Evolutionary conservation across 176 grass and related monocot genomes (phyloP).

Genomic region (Miscanthus lutarioriparius): DNA sequence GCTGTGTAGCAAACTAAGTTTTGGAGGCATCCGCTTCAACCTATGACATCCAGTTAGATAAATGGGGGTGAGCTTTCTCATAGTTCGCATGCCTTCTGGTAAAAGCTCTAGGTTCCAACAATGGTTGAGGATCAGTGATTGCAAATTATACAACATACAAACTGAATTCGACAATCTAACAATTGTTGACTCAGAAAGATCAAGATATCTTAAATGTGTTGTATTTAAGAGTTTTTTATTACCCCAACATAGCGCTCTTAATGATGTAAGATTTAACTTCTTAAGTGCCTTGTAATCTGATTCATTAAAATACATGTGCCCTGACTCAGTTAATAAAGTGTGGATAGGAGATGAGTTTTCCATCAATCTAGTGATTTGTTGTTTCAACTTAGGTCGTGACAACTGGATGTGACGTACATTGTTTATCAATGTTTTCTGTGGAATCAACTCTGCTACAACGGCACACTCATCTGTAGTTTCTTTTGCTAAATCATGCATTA

Average conservation of each 20-base stretch:
- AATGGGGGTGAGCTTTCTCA: constrained; percentile 9
- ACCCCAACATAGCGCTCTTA: not conserved
- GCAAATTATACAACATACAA: constrained; percentile 16
- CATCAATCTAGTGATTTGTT: not conserved
- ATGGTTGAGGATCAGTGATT: not conserved
- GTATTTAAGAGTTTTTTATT: not conserved
- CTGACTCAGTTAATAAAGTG: not conserved
- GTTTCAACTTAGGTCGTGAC: rapidly evolving
- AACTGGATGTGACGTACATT: not conserved
- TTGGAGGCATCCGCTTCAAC: constrained; percentile 12
- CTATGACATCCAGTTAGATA: not conserved
- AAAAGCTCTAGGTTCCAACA: rapidly evolving
- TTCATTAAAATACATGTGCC: no score
- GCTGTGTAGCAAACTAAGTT: not conserved
- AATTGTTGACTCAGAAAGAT: not conserved
- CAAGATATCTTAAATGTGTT: constrained; percentile 28
- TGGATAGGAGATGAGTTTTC: not conserved
- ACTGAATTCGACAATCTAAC: not conserved
- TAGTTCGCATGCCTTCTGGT: not conserved
- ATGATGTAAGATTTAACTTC: not conserved
- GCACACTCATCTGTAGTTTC: not conserved
- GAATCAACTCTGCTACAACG: not conserved
- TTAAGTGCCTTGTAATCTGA: not conserved
- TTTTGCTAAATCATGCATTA: constrained; percentile 36
- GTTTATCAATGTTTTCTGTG: not conserved